These are phyloP conservation scores for Euphorbia schlechtendalii DNA, from an alignment of 441 rosid species.

Conservation along the genomic window DNA sequence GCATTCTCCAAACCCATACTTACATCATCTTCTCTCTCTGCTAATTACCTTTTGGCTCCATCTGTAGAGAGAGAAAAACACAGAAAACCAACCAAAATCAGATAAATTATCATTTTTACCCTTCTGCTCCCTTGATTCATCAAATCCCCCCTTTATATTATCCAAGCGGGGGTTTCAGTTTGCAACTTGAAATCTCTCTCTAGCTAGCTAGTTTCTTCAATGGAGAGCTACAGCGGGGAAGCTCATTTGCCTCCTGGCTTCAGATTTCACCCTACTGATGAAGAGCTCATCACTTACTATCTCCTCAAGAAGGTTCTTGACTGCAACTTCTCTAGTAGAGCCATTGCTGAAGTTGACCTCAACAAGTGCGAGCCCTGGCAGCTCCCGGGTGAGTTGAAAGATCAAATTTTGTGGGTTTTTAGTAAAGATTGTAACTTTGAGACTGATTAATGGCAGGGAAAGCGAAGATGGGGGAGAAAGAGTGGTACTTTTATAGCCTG, in stretches of 20 bases:
- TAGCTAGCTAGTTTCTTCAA: too few species aligned
- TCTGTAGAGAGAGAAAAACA: too few species aligned
- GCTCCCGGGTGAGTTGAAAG: constrained; percentile 63
- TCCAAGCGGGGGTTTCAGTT: too few species aligned
- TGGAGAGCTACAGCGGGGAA: constrained; percentile 46
- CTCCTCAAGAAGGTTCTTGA: constrained; percentile 81
- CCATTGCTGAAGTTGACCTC: constrained; percentile 83
- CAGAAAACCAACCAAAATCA: too few species aligned
- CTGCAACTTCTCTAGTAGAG: constrained; percentile 56
- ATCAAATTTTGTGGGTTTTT: too few species aligned
- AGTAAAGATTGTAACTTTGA: not conserved
- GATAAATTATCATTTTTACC: constrained; percentile 18
- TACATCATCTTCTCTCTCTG: constrained; percentile 25
- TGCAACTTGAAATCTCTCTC: too few species aligned
- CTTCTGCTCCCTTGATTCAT: constrained; percentile 34
- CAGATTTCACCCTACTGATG: constrained; percentile 91
- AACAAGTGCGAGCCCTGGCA: constrained; percentile 98
- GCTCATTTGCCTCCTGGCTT: constrained; percentile 80
- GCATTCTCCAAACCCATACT: constrained; percentile 69
- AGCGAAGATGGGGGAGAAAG: constrained; percentile 88
- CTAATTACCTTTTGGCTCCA: constrained; percentile 6
- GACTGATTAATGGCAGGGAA: constrained; percentile 36
- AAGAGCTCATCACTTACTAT: constrained; percentile 82
- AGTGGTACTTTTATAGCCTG: constrained; percentile 83
- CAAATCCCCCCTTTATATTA: constrained; percentile 39